Evolutionary conservation across 2,329 filamentous ascomycete genomes (phyloP), one percentile per base, ranked within the genome.

Genomic region (Xylaria sp.): DNA sequence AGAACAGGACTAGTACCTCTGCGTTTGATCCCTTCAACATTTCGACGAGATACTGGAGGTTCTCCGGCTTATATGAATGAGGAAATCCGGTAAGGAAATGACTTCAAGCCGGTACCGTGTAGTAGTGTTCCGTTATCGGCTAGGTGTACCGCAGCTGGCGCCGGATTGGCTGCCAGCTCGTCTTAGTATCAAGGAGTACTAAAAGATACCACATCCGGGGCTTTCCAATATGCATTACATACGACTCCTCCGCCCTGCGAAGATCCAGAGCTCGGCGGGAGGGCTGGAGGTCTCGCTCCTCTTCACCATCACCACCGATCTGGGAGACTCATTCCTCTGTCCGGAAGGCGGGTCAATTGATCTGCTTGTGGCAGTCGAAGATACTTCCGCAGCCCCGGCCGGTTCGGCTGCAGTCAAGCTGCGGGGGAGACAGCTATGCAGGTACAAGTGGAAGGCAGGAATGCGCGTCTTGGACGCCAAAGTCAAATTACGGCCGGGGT

Each of bases 231-330:
- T 89, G 87, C 86, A 89, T 72, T 89, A 89, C 80, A 83, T 89
- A 66, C 84, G 87, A 48, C 82, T 88, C 5, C 78, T 89, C 39
- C 81, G 87, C 15, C 81, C 84, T 2, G 84, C 84, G 2, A 81
- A 80, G 72, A 75, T 85, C 54, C 75, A 71, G 13, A 68, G 65
- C 46, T 74, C 67, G 67, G 1, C 55, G 25, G 61, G 13, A 7
- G 60, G 57, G 13, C 52, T 60, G 1, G 39, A 20, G n/a, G 28
- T 67, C 72, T 79, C 73, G 20, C 74, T 89, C 3, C 80, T 87
- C 1, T 78, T 89, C 69, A 84, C 86, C 68, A 84, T 89, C 72
- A 88, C 86, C 12, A 89, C 87, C 13, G 87, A 89, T 68, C 81
- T 89, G 1, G 86, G 87, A 39, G 87, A 89, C 73, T 81, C 85